Conservation (phyloP, 116 monocot species). For the Trichopus zeylanicus region DNA sequence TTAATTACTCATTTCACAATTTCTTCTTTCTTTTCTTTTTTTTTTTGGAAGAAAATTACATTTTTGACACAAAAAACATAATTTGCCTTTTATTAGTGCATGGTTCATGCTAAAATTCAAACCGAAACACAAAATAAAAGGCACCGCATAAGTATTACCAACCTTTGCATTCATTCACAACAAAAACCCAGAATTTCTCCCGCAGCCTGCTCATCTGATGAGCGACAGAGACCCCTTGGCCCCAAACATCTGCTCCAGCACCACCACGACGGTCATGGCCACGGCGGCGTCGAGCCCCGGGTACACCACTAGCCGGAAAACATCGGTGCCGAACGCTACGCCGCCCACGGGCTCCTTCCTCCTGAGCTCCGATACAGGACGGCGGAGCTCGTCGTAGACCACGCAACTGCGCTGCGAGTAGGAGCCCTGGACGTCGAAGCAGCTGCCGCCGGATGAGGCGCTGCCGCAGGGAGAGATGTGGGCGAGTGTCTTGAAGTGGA, state of each 20-base stretch:
- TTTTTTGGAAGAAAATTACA: neutral
- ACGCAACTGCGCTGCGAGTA: constrained; percentile 27
- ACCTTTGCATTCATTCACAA: neutral
- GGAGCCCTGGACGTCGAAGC: constrained; percentile 26
- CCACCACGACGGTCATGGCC: constrained; percentile 61
- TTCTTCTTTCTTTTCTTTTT: no score
- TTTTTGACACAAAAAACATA: neutral
- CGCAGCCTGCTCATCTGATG: neutral
- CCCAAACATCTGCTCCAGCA: constrained; percentile 57
- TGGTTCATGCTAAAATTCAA: constrained; percentile 6
- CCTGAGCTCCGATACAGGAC: constrained; percentile 28
- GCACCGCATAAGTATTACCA: neutral
- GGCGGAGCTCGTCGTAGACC: constrained; percentile 22
- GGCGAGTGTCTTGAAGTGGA: constrained; percentile 20
- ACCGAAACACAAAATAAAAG: constrained; percentile 5
- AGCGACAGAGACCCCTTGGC: neutral
- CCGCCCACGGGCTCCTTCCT: constrained; percentile 27
- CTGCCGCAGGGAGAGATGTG: constrained; percentile 8
- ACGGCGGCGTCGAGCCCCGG: constrained; percentile 32
- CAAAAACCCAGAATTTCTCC: no score
- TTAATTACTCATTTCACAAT: no score
- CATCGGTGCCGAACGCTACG: constrained; percentile 38
- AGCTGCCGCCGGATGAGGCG: neutral
- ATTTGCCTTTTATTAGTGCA: constrained; percentile 8
- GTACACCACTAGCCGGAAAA: constrained; percentile 52